These are phyloP conservation scores for Sindora glabra DNA, from an alignment of 306 rosid species.

Conservation along the genomic window DNA sequence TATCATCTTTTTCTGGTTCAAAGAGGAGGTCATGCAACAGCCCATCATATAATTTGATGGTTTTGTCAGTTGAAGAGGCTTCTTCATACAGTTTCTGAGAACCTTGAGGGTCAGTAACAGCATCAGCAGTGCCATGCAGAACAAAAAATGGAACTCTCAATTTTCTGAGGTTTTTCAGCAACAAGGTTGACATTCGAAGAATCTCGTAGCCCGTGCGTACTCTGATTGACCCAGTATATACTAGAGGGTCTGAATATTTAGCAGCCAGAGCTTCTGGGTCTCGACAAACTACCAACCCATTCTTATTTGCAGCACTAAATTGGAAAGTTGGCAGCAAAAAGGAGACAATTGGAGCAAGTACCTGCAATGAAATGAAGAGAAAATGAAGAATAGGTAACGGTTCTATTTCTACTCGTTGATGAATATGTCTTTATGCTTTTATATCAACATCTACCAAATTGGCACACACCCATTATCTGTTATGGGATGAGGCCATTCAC, in stretches of 20 bases:
- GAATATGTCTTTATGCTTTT: too few species aligned
- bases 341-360: conserved; percentile 68
- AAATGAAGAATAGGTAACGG: too few species aligned
- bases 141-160: conserved; percentile 40
- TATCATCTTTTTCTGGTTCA: conserved; percentile 67
- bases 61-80: conserved; percentile 75
- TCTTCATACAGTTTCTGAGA: conserved; percentile 45
- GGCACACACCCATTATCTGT: too few species aligned
- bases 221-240: conserved; percentile 45
- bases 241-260: conserved; percentile 62
- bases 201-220: conserved; percentile 49
- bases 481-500: too few species aligned
- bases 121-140: conserved; percentile 49
- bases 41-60: conserved; percentile 61
- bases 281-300: conserved; percentile 52
- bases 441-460: too few species aligned
- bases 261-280: conserved; percentile 74
- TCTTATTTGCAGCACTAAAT: conserved; percentile 52
- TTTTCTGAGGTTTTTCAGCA: conserved; percentile 40
- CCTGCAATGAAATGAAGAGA: too few species aligned
- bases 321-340: conserved; percentile 59
- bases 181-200: conserved; percentile 34
- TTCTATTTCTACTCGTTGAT: too few species aligned
- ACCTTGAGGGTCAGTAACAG: conserved; percentile 45
- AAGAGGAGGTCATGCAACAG: conserved; percentile 74